phyloP scores from a whole-genome alignment of 805 yeast species.

The Ogataea pini region DNA sequence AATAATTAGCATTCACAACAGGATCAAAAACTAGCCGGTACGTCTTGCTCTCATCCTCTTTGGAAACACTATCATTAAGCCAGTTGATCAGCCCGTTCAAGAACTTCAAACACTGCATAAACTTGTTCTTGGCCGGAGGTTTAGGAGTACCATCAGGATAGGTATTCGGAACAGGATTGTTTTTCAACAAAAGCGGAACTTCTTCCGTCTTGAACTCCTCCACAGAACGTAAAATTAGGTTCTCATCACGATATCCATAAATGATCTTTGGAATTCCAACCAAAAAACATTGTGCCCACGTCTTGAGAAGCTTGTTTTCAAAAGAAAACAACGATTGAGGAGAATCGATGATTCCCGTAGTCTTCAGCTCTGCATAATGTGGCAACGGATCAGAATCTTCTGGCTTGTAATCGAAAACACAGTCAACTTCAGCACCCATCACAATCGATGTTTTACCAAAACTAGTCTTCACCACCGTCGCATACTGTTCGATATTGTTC shows the following conservation, averaged over 20 bases:
- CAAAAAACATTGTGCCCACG: slow-evolving; percentile 95
- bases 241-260: slow-evolving; percentile 84
- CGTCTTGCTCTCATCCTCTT: slow-evolving; percentile 48
- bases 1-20: slow-evolving; percentile 46
- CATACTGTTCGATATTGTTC: slow-evolving; percentile 73
- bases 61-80: slow-evolving; percentile 59
- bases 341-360: slow-evolving; percentile 56
- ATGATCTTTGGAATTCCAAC: slow-evolving; percentile 79
- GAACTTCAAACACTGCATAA: slow-evolving; percentile 80
- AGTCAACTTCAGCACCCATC: slow-evolving; percentile 90
- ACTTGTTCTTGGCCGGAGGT: slow-evolving; percentile 52
- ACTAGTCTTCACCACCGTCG: slow-evolving; percentile 81
- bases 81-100: slow-evolving; percentile 84
- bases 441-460: slow-evolving; percentile 70
- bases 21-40: slow-evolving; percentile 61
- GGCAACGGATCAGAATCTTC: slow-evolving; percentile 47
- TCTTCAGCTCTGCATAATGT: slow-evolving; percentile 86
- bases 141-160: slow-evolving; percentile 24
- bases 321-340: slow-evolving; percentile 62
- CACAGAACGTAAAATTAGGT: slow-evolving; percentile 59
- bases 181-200: slow-evolving; percentile 68
- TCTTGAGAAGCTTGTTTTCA: slow-evolving; percentile 71
- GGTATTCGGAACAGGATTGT: slow-evolving; percentile 38
- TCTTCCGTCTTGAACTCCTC: slow-evolving; percentile 80
- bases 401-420: slow-evolving; percentile 81